Evolutionary conservation across 2,329 filamentous ascomycete genomes (phyloP).

Genomic region (Botrytis byssoidea): DNA sequence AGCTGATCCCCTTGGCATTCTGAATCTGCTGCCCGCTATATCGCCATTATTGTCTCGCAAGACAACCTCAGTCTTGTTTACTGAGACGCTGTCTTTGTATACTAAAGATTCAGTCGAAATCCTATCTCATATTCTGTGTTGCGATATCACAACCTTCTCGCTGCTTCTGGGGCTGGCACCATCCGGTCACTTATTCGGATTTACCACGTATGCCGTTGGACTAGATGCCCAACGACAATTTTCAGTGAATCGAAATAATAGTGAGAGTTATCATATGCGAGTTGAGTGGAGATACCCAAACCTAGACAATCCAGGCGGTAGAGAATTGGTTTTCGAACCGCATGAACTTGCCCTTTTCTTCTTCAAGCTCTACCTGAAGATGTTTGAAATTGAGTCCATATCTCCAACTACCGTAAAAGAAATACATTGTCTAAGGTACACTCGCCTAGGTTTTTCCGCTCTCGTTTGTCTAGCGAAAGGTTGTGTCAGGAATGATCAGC

Average conservation of each 20-base stretch:
- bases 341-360: not conserved
- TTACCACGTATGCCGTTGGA: not conserved
- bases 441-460: not conserved
- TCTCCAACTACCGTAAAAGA: too few relatives aligned
- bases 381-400: not conserved
- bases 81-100: slow-evolving; percentile 11
- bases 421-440: not conserved
- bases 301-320: not conserved
- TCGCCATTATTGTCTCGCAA: slow-evolving; percentile 20
- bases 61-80: slow-evolving; percentile 20
- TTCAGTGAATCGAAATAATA: not conserved
- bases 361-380: not conserved
- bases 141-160: slow-evolving; percentile 22
- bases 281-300: slow-evolving; percentile 6
- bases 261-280: not conserved
- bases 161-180: slow-evolving; percentile 20
- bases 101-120: not conserved
- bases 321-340: not conserved
- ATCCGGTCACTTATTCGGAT: not conserved
- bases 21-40: slow-evolving; percentile 24
- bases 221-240: not conserved
- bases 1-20: slow-evolving; percentile 21
- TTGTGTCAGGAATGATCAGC: not conserved
- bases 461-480: slow-evolving; percentile 5
- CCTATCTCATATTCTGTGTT: not conserved